Percentiles rank a stretch among this genome's conserved stretches.
These are phyloP conservation scores for Annulohypoxylon nitens DNA, from an alignment of 495 filamentous ascomycete species.

Conservation along the genomic window DNA sequence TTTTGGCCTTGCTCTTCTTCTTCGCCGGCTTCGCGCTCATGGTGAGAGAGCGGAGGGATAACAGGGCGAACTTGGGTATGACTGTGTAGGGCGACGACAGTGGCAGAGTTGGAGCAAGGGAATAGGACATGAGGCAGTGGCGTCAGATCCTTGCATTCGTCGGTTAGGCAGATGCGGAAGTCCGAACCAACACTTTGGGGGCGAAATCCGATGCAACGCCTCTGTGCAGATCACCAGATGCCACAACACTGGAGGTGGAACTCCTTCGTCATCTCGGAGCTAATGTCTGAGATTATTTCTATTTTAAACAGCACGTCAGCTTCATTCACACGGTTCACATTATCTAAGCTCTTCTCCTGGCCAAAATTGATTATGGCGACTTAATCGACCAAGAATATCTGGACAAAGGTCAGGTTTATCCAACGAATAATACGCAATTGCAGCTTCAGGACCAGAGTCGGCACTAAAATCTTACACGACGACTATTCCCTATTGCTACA, in stretches of 20 bases:
- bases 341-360: background rate
- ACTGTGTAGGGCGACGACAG: background rate
- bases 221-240: conserved; percentile 6
- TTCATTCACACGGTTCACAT: background rate
- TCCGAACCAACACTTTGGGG: conserved; percentile 11
- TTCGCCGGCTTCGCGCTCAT: conserved; percentile 26
- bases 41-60: conserved; percentile 28
- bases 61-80: background rate
- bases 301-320: background rate
- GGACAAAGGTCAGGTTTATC: background rate
- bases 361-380: background rate
- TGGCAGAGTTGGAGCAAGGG: background rate
- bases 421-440: background rate
- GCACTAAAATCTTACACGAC: background rate
- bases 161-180: background rate
- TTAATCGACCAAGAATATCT: background rate
- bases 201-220: background rate
- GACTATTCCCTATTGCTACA: background rate
- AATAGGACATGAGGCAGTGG: conserved; percentile 8
- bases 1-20: conserved; percentile 35
- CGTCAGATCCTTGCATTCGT: background rate
- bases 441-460: background rate
- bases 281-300: background rate
- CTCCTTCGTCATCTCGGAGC: background rate
- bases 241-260: background rate